Evolutionary conservation across 345 rosid genomes (phyloP), one percentile per base, ranked within the genome.

Genomic region (Moricandia arvensis): DNA sequence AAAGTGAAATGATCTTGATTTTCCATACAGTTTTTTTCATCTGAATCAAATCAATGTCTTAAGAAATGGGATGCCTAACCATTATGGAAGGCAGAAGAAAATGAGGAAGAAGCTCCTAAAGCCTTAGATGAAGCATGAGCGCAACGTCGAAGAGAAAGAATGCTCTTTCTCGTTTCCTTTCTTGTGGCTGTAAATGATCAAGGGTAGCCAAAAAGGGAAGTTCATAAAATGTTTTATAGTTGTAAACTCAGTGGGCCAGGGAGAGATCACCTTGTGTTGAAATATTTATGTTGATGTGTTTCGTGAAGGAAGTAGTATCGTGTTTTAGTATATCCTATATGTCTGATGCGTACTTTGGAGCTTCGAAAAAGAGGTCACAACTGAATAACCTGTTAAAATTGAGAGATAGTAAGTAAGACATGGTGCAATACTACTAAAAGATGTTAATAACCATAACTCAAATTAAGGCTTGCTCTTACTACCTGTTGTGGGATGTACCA

Each of bases 401-500:
- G n/a, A 37, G 67, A 38, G 31, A n/a, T n/a, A n/a, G n/a, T n/a
- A n/a, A n/a, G n/a, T 6, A 53, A 27, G 11, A 57, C 64, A 51
- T 13, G 5, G n/a, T 68, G 27, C 59, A 66, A 59, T 35, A 8
- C 41, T 35, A 60, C 31, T 69, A 26, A 63, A 57, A 63, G 30
- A 54, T 45, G 63, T 38, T 66, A 8, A 38, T 4, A 60, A 17
- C 59, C 6, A 58, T 27, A 53, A 65, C 6, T 75, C 68, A 26
- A 12, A 11, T 35, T 67, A 68, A 21, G 69, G 64, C 38, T 57
- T 57, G 59, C 43, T 62, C 63, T 65, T 26, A 60, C 54, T 79
- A 91, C 96, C 97, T 55, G 97, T 91, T 75, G 96, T 92, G 7
- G 99, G 99, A 76, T 94, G 97, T 75, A 95, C 97, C 97, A 90